Evolutionary conservation across 2,329 filamentous ascomycete species (phyloP).

Genomic region (Venturia carpophila): DNA sequence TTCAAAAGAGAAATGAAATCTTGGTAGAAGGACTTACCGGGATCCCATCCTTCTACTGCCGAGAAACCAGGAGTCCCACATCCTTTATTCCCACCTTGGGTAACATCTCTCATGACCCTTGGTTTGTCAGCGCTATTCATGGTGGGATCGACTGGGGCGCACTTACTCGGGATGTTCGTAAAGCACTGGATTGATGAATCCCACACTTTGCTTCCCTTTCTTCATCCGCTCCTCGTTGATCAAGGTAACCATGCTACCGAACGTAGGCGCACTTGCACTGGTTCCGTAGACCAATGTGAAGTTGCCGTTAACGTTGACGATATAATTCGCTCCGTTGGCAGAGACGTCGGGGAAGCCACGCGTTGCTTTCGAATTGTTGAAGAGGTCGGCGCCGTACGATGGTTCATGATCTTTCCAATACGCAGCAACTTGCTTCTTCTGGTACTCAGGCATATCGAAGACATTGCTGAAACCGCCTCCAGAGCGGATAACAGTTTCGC

Average conservation of each 20-base stretch:
- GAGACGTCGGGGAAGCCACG: constrained; percentile 18
- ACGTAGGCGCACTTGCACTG: constrained; percentile 36
- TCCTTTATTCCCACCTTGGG: constrained; percentile 8
- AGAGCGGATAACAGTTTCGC: constrained; percentile 33
- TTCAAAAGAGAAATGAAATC: neutral
- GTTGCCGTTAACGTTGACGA: constrained; percentile 13
- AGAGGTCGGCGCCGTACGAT: constrained; percentile 2
- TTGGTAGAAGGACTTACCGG: neutral
- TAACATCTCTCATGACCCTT: constrained; percentile 18
- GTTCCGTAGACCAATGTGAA: constrained; percentile 18
- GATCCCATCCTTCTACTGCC: constrained; percentile 15
- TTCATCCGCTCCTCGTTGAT: constrained; percentile 50
- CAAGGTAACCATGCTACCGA: constrained; percentile 47
- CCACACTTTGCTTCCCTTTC: constrained; percentile 38
- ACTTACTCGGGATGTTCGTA: constrained; percentile 29
- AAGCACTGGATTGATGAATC: constrained; percentile 50
- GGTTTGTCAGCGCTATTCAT: neutral
- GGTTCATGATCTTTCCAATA: constrained; percentile 11
- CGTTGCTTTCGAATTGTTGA: constrained; percentile 17
- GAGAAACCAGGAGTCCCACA: constrained; percentile 14
- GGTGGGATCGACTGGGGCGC: too few relatives aligned
- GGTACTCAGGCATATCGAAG: constrained; percentile 27
- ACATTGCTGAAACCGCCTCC: constrained; percentile 41
- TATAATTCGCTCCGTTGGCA: constrained; percentile 18
- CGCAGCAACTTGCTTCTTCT: neutral